These are phyloP conservation scores for Colletotrichum sp. DNA, from an alignment of 2,329 filamentous ascomycete genomes.

Conservation along the genomic window DNA sequence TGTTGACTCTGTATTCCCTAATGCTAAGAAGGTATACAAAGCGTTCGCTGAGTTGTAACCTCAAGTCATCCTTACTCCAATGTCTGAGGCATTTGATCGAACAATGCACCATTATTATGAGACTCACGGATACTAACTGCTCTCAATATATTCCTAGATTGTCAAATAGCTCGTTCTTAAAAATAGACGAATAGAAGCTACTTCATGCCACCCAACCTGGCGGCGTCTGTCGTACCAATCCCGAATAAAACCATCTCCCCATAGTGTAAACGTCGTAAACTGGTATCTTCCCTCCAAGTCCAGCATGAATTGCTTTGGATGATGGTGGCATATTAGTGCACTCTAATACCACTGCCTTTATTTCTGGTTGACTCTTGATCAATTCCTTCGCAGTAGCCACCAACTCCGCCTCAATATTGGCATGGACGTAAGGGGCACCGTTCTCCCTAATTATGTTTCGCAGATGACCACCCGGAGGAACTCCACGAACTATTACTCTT, in stretches of 20 bases:
- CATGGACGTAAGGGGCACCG: slow-evolving; percentile 23
- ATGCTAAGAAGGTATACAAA: fast-evolving
- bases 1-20: neutral
- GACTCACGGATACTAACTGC: neutral
- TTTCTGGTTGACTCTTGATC: neutral
- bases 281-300: slow-evolving; percentile 27
- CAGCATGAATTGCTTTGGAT: slow-evolving; percentile 33
- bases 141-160: neutral
- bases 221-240: slow-evolving; percentile 26
- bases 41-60: neutral
- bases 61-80: neutral
- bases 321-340: slow-evolving; percentile 42
- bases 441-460: slow-evolving; percentile 20
- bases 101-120: neutral
- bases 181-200: fast-evolving
- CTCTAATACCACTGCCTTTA: slow-evolving; percentile 32
- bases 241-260: slow-evolving; percentile 39
- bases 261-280: slow-evolving; percentile 42
- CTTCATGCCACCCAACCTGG: neutral
- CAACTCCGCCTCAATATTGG: slow-evolving; percentile 25
- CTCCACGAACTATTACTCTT: neutral
- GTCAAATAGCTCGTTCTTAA: fast-evolving
- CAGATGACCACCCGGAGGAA: slow-evolving; percentile 22
- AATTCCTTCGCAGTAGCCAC: slow-evolving; percentile 22
- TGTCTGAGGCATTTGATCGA: fast-evolving